phyloP scores from a whole-genome alignment of 1,284 basidiomycete genomes.

The Cryptococcus wingfieldii region DNA sequence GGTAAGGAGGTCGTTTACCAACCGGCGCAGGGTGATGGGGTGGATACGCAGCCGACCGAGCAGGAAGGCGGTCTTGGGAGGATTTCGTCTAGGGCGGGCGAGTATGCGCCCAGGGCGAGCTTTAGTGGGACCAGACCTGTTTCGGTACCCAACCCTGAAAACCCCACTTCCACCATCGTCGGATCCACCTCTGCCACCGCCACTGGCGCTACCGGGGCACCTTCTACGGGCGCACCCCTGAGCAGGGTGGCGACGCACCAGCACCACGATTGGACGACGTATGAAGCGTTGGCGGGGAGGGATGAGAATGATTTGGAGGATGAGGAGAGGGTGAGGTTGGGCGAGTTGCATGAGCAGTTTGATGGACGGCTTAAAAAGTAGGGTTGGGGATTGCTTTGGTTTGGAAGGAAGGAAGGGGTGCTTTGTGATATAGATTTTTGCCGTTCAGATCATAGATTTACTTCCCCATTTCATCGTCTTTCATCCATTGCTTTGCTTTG shows the following conservation, averaged over 20 bases:
- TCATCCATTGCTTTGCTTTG: no score
- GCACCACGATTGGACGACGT: conserved; percentile 31
- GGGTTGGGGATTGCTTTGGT: neutral
- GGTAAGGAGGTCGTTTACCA: conserved; percentile 2
- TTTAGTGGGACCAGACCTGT: no score
- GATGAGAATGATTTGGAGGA: conserved; percentile 38
- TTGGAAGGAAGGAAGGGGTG: no score
- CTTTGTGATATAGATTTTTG: neutral
- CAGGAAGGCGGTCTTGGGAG: conserved; percentile 15
- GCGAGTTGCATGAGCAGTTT: conserved; percentile 30
- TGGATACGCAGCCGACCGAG: conserved; percentile 12
- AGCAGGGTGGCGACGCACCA: conserved; percentile 10
- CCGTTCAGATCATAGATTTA: no score
- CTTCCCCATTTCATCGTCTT: no score
- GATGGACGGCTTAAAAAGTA: conserved; percentile 23
- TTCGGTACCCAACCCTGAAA: neutral
- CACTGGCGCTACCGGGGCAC: neutral
- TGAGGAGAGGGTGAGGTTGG: conserved; percentile 32
- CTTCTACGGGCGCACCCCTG: neutral
- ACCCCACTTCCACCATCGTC: neutral
- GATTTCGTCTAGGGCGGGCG: conserved; percentile 7
- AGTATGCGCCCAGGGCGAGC: neutral
- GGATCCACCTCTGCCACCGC: neutral
- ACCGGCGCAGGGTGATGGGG: neutral
- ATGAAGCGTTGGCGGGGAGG: conserved; percentile 32